These are phyloP conservation scores for Eucalyptus pauciflora DNA, from an alignment of 345 rosid species.

Conservation along the genomic window DNA sequence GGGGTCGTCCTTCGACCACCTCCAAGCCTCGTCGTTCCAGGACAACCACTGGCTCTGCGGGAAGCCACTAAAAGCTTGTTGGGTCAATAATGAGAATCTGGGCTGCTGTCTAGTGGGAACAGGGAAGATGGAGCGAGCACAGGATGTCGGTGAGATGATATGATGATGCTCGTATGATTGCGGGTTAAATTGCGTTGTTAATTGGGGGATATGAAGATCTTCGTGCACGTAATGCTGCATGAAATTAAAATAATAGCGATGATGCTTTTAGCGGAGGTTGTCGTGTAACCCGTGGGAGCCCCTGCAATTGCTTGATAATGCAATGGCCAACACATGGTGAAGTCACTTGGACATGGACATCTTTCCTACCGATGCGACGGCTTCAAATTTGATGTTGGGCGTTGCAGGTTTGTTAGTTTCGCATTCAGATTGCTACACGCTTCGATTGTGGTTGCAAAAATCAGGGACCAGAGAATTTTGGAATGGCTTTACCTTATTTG, in stretches of 20 bases:
- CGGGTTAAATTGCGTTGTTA: neutral
- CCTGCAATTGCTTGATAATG: too few relatives aligned
- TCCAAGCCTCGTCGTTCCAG: slow-evolving; percentile 31
- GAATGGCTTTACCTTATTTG: neutral
- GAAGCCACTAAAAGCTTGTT: slow-evolving; percentile 17
- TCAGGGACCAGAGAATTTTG: neutral
- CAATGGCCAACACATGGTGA: neutral
- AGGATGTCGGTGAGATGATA: neutral
- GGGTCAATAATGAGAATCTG: neutral
- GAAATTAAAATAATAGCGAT: neutral
- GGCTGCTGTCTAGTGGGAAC: neutral
- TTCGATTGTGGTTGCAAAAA: neutral
- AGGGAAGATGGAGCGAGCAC: neutral
- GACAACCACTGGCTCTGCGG: slow-evolving; percentile 28
- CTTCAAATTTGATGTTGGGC: neutral
- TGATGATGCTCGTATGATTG: neutral
- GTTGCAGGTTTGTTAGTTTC: neutral
- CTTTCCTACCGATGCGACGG: neutral
- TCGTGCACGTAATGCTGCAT: neutral
- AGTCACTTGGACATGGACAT: neutral
- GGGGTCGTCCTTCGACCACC: slow-evolving; percentile 23
- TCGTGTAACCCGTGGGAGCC: neutral
- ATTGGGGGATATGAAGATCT: neutral
- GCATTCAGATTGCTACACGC: neutral
- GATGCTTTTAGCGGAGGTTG: neutral